These are phyloP conservation scores for Cercis canadensis DNA, from an alignment of 306 rosid genomes.

Conservation along the genomic window DNA sequence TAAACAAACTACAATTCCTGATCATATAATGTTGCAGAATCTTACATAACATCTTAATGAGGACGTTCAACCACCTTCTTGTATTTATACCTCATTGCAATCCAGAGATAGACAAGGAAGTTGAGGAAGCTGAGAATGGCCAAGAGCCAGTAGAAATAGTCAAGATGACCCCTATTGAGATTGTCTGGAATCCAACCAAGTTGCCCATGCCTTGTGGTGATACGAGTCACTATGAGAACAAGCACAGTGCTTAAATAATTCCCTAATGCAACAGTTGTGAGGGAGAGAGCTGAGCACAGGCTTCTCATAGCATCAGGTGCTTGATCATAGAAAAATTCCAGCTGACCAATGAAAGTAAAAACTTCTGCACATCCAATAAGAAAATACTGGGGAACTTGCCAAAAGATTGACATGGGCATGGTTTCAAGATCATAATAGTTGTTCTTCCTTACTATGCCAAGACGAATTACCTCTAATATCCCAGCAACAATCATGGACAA, in stretches of 20 bases:
- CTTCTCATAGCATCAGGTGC: conserved; percentile 96
- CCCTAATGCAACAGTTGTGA: conserved; percentile 69
- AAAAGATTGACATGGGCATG: conserved; percentile 80
- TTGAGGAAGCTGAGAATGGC: conserved; percentile 66
- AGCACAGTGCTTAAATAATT: conserved; percentile 78
- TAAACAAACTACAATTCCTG: background rate
- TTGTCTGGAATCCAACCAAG: conserved; percentile 91
- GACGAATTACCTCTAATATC: conserved; percentile 69
- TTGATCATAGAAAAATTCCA: conserved; percentile 76
- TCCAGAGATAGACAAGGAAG: conserved; percentile 60
- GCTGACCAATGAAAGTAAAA: conserved; percentile 65
- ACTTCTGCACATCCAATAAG: conserved; percentile 87
- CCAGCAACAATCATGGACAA: conserved; percentile 75
- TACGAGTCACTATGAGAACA: conserved; percentile 62
- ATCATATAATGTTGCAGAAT: background rate
- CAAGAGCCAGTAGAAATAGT: conserved; percentile 77
- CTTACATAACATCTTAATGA: conserved; percentile 10
- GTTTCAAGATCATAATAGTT: conserved; percentile 58
- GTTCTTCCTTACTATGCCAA: conserved; percentile 47
- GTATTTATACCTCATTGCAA: conserved; percentile 68
- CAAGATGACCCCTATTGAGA: conserved; percentile 84
- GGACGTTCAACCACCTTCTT: conserved; percentile 51
- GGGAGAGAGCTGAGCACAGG: conserved; percentile 76
- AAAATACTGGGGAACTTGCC: conserved; percentile 89
- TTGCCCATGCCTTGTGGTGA: conserved; percentile 61